phyloP scores from a whole-genome alignment of 495 filamentous ascomycete genomes.

The Hypoxylon crocopeplum region DNA sequence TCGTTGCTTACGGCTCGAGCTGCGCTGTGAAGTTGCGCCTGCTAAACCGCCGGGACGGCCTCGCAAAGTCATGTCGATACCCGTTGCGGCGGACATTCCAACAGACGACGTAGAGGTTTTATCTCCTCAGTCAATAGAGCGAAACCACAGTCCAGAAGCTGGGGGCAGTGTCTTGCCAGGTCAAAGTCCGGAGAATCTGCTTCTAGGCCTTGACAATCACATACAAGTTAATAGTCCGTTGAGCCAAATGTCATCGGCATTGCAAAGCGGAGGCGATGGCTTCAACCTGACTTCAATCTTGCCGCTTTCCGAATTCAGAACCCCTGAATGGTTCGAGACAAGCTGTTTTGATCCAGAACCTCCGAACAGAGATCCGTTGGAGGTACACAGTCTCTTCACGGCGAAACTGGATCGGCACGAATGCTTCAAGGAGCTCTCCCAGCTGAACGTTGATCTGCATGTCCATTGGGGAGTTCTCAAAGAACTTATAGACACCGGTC shows the following conservation, averaged over 20 bases:
- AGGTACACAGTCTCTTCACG: constrained; percentile 28
- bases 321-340: constrained; percentile 14
- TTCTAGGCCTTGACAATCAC: neutral
- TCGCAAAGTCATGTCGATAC: constrained; percentile 8
- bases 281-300: neutral
- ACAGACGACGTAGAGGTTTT: neutral
- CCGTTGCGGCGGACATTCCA: neutral
- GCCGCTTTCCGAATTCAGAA: constrained; percentile 1
- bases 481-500: neutral
- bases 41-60: constrained; percentile 29
- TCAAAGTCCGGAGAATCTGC: neutral
- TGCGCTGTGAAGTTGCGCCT: constrained; percentile 27
- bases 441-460: constrained; percentile 28
- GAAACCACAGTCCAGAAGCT: neutral
- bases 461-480: neutral
- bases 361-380: constrained; percentile 15
- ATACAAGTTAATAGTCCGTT: too few relatives aligned
- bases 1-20: constrained; percentile 27
- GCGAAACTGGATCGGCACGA: constrained; percentile 22
- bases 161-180: neutral
- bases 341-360: neutral
- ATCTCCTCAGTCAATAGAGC: neutral
- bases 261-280: neutral
- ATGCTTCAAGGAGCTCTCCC: constrained; percentile 26
- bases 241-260: too few relatives aligned